phyloP scores from a whole-genome alignment of 1,284 basidiomycete species.

The Hypsizygus ulmarius region DNA sequence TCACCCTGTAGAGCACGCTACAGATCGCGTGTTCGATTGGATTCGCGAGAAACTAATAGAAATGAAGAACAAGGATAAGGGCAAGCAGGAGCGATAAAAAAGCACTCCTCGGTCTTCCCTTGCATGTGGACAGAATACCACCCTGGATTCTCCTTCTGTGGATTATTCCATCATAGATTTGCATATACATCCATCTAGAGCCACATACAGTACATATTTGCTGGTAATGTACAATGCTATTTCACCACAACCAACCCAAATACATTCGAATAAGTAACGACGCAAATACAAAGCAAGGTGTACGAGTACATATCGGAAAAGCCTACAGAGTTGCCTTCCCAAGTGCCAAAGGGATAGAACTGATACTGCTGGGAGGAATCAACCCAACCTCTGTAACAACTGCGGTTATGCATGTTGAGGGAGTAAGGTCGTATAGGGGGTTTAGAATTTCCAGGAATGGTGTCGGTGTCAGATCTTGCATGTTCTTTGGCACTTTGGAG shows the following conservation, averaged over 20 bases:
- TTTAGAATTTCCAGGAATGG: slow-evolving; percentile 72
- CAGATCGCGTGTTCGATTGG: slow-evolving; percentile 67
- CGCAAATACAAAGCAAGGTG: slow-evolving; percentile 5
- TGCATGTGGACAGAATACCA: neutral
- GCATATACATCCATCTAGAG: neutral
- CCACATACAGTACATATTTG: neutral
- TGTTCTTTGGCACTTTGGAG: slow-evolving; percentile 31
- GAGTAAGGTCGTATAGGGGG: slow-evolving; percentile 90
- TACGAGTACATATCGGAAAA: slow-evolving; percentile 3
- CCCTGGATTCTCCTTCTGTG: neutral
- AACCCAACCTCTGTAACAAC: slow-evolving; percentile 94
- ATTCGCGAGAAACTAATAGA: slow-evolving; percentile 50
- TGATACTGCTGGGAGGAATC: slow-evolving; percentile 84
- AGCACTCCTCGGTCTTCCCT: neutral
- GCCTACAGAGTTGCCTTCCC: slow-evolving; percentile 51
- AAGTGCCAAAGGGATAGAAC: slow-evolving; percentile 74
- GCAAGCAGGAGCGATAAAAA: slow-evolving; percentile 27
- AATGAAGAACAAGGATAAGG: slow-evolving; percentile 25
- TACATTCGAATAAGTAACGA: slow-evolving; percentile 9
- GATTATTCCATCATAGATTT: neutral
- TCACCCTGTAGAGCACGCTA: slow-evolving; percentile 74
- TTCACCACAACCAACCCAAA: slow-evolving; percentile 9
- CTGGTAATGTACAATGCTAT: slow-evolving; percentile 9
- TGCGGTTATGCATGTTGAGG: slow-evolving; percentile 87
- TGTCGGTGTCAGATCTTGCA: slow-evolving; percentile 28